These are phyloP conservation scores for Poa pratensis DNA, from an alignment of 176 grass and related monocot species.

Conservation along the genomic window DNA sequence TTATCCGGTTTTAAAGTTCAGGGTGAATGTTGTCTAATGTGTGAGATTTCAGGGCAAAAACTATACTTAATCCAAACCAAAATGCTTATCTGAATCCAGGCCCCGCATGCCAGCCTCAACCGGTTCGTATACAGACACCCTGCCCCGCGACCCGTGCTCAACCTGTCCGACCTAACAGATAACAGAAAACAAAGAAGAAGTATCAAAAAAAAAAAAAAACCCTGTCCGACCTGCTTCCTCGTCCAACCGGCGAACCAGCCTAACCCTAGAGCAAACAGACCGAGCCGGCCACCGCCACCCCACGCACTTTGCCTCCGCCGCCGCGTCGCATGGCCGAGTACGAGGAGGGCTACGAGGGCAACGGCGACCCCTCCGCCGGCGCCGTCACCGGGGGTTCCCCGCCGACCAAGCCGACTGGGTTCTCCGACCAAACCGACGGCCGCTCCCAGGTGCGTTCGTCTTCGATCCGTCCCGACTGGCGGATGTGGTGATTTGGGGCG, in stretches of 20 bases:
- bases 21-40: no score
- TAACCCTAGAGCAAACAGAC: constrained; percentile 43
- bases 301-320: background rate
- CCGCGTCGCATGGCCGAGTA: constrained; percentile 60
- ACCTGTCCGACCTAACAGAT: no score
- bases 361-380: constrained; percentile 33
- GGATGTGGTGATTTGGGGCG: background rate
- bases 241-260: background rate
- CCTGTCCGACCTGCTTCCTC: background rate
- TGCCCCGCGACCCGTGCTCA: background rate
- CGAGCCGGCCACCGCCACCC: background rate
- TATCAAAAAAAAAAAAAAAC: no score
- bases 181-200: no score
- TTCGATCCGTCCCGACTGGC: background rate
- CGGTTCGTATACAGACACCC: background rate
- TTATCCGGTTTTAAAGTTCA: no score
- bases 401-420: constrained; percentile 54
- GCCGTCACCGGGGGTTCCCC: constrained; percentile 40
- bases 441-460: constrained; percentile 60
- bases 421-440: constrained; percentile 61
- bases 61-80: background rate
- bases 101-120: background rate
- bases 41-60: no score
- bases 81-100: background rate
- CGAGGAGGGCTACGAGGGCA: constrained; percentile 68